phyloP scores from a whole-genome alignment of 2,329 filamentous ascomycete genomes.

The Apiospora rasikravindrae region DNA sequence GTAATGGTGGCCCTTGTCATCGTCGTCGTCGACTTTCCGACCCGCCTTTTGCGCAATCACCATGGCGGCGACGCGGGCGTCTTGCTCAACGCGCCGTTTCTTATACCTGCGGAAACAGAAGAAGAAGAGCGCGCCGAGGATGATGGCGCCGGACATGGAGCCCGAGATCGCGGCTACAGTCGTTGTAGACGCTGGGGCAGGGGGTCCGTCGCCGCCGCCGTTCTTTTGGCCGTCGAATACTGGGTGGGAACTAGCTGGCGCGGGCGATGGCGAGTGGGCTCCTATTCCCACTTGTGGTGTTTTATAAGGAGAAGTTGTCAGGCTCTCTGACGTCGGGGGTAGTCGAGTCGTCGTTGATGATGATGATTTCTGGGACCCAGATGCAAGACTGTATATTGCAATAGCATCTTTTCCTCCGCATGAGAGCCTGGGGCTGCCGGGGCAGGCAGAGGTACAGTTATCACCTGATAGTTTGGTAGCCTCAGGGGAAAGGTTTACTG shows the following conservation, averaged over 20 bases:
- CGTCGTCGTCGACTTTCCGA: conserved; percentile 3
- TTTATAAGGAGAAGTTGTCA: not conserved
- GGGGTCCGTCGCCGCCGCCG: not conserved
- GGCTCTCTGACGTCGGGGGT: not conserved
- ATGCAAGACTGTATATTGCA: conserved; percentile 30
- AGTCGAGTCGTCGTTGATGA: not conserved
- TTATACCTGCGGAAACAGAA: conserved; percentile 32
- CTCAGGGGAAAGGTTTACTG: not conserved
- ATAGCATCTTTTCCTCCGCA: conserved; percentile 33
- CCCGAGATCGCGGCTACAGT: conserved; percentile 33
- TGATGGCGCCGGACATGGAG: conserved; percentile 32
- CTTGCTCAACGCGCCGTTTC: conserved; percentile 30
- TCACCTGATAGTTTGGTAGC: conserved; percentile 24
- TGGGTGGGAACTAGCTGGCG: not conserved
- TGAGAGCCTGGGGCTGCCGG: conserved; percentile 29
- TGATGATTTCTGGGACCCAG: not conserved
- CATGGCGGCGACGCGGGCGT: conserved; percentile 24
- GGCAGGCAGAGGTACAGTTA: conserved; percentile 32
- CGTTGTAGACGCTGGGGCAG: not conserved
- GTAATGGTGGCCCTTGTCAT: not conserved
- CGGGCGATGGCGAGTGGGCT: not conserved
- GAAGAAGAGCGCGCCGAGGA: conserved; percentile 29
- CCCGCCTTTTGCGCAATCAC: conserved; percentile 19
- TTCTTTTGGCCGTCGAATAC: not conserved
- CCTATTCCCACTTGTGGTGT: not conserved